A percentile compares a stretch with the other conserved stretches of the same genome.
These are phyloP conservation scores for Halenospora varia DNA, from an alignment of 495 filamentous ascomycete species.

Conservation along the genomic window DNA sequence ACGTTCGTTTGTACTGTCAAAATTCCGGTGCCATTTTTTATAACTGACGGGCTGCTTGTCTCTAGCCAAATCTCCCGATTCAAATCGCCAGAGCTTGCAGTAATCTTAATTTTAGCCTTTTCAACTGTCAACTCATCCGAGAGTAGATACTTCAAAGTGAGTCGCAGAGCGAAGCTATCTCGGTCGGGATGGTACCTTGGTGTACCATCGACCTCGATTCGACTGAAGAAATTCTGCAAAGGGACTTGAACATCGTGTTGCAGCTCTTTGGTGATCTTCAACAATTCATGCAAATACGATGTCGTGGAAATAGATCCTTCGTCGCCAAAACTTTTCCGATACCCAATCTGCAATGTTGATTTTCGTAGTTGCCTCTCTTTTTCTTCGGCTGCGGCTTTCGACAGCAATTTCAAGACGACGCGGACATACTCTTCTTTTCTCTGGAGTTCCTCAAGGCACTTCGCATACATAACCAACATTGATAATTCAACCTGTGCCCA, in stretches of 20 bases:
- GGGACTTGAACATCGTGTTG: constrained; percentile 63
- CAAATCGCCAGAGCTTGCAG: constrained; percentile 40
- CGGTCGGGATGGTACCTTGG: constrained; percentile 64
- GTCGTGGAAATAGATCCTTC: constrained; percentile 52
- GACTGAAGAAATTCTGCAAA: constrained; percentile 68
- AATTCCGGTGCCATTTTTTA: constrained; percentile 52
- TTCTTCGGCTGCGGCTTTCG: constrained; percentile 62
- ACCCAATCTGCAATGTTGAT: constrained; percentile 27
- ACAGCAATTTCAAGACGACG: constrained; percentile 67
- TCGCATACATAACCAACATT: constrained; percentile 81
- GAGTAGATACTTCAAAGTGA: constrained; percentile 70
- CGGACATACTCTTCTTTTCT: constrained; percentile 76
- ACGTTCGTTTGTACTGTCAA: constrained; percentile 47
- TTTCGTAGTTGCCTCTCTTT: constrained; percentile 41
- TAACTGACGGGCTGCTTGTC: constrained; percentile 33
- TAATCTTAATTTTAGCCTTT: constrained; percentile 61
- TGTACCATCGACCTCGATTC: constrained; percentile 63
- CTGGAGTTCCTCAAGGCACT: constrained; percentile 73
- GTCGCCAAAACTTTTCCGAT: constrained; percentile 32
- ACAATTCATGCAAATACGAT: constrained; percentile 62
- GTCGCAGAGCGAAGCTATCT: constrained; percentile 73
- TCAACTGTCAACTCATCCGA: constrained; percentile 65
- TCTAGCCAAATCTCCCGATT: constrained; percentile 64
- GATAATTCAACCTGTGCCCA: constrained; percentile 79
- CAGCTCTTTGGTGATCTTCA: constrained; percentile 57